Evolutionary conservation across 345 rosid species (phyloP).

Genomic region (Citrus sp.): DNA sequence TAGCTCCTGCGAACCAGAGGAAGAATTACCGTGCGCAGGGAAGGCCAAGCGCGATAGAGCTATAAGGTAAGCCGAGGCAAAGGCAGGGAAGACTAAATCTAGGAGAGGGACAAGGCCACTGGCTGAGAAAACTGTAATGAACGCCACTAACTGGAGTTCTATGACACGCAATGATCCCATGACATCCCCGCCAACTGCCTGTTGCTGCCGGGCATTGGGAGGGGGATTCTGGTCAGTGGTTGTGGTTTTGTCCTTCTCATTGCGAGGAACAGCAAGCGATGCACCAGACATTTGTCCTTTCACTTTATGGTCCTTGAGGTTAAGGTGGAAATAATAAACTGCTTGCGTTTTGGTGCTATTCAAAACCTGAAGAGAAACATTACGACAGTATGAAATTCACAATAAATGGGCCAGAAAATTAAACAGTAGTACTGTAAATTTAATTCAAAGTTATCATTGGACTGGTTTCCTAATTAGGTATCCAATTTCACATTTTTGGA

Average conservation of each 20-base stretch:
- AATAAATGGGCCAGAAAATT: not conserved
- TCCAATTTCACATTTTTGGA: not conserved
- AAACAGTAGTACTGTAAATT: not conserved
- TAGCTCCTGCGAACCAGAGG: slow-evolving; percentile 44
- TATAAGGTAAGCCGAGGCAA: slow-evolving; percentile 53
- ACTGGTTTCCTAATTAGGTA: not conserved
- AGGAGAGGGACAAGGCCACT: slow-evolving; percentile 89
- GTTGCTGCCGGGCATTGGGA: slow-evolving; percentile 22
- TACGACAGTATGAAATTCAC: not conserved
- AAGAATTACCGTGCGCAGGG: slow-evolving; percentile 41
- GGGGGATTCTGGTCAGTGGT: slow-evolving; percentile 20
- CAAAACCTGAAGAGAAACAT: not conserved
- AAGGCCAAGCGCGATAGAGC: slow-evolving; percentile 67
- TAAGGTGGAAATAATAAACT: not conserved
- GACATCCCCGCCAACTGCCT: slow-evolving; percentile 35
- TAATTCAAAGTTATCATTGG: not conserved
- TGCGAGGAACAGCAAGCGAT: slow-evolving; percentile 53
- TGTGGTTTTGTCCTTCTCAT: slow-evolving; percentile 29
- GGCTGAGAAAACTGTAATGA: slow-evolving; percentile 78
- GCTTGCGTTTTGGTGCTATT: too few relatives aligned
- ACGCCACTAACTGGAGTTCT: slow-evolving; percentile 87
- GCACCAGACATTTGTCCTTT: slow-evolving; percentile 64
- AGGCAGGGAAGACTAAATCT: slow-evolving; percentile 76
- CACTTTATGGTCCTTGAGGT: not conserved
- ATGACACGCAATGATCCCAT: slow-evolving; percentile 82